Conservation (phyloP, 2,329 filamentous ascomycete genomes). For the Hypoxylon sp. region DNA sequence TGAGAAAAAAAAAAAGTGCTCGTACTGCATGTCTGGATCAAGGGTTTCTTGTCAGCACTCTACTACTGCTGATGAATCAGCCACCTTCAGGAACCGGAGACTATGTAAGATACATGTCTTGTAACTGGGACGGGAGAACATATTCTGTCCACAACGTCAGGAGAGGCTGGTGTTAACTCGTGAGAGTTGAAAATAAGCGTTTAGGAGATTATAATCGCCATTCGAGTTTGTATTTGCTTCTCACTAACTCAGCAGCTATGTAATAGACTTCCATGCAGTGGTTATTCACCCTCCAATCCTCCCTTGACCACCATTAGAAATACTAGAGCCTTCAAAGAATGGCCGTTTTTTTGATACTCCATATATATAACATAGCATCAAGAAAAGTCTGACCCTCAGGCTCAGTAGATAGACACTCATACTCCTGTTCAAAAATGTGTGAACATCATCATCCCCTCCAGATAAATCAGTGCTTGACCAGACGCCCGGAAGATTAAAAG, state of each 20-base stretch:
- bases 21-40: conserved; percentile 29
- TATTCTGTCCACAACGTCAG: not conserved
- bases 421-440: conserved; percentile 21
- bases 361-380: conserved; percentile 26
- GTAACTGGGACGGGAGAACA: not conserved
- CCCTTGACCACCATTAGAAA: conserved; percentile 30
- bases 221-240: conserved; percentile 32
- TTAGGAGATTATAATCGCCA: conserved; percentile 7
- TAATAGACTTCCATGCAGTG: conserved; percentile 1
- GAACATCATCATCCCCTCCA: conserved; percentile 26
- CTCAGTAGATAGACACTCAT: not conserved
- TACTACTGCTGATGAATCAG: conserved; percentile 29
- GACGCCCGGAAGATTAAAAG: conserved; percentile 38
- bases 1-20: conserved; percentile 16
- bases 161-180: not conserved
- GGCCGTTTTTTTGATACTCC: conserved; percentile 11
- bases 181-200: conserved; percentile 5
- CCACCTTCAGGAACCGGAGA: conserved; percentile 14
- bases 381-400: conserved; percentile 3
- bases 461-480: conserved; percentile 33
- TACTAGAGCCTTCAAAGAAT: conserved; percentile 16
- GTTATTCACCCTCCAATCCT: not conserved
- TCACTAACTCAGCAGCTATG: conserved; percentile 1
- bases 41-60: conserved; percentile 36
- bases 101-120: not conserved